Conservation (phyloP, 208 protist genomes). For the Porcisia hertigi region DNA sequence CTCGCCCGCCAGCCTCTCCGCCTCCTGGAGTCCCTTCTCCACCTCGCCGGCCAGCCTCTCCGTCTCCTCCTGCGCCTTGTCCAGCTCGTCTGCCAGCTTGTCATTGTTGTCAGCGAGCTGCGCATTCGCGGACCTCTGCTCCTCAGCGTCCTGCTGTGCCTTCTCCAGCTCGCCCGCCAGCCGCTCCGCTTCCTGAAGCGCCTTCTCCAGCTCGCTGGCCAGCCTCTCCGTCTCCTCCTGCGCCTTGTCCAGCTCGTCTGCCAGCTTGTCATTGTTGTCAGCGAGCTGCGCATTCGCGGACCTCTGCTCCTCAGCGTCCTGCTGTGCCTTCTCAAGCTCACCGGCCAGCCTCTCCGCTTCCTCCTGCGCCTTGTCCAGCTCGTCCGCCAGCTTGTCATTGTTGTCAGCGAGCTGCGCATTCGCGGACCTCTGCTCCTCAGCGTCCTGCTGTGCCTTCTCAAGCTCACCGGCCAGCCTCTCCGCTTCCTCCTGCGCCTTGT, state of each 20-base stretch:
- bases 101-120: not conserved
- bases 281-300: constrained; percentile 19
- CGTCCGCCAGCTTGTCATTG: constrained; percentile 29
- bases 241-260: constrained; percentile 5
- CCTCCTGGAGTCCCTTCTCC: too few relatives aligned
- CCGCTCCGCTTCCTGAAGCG: constrained; percentile 4
- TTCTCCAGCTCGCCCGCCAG: constrained; percentile 17
- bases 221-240: not conserved
- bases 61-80: not conserved
- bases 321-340: not conserved
- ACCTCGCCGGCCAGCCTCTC: too few relatives aligned
- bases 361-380: not conserved
- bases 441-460: not conserved
- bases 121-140: not conserved
- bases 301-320: constrained; percentile 23
- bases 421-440: constrained; percentile 25
- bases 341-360: not conserved
- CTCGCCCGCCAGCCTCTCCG: too few relatives aligned
- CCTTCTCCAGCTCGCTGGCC: not conserved
- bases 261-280: constrained; percentile 2
- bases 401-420: not conserved
- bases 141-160: constrained; percentile 9
- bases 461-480: not conserved
- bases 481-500: not conserved
- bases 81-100: not conserved